Evolutionary conservation across 2,329 filamentous ascomycete genomes (phyloP).

Genomic region (Annulohypoxylon truncatum): DNA sequence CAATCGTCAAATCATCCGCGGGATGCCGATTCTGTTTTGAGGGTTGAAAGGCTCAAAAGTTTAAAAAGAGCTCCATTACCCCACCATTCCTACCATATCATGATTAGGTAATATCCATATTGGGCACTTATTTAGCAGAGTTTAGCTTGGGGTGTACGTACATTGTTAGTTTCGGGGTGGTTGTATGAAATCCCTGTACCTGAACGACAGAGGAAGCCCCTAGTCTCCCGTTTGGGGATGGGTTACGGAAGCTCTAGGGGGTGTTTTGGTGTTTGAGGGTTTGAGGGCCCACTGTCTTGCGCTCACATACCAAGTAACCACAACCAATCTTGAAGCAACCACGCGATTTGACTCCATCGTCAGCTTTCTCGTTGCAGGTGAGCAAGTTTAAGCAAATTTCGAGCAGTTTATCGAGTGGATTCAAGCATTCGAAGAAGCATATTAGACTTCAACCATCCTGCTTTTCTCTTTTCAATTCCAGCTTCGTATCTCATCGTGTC

Average conservation of each 20-base stretch:
- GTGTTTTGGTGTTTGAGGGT: neutral
- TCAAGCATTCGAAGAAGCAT: slow-evolving; percentile 2
- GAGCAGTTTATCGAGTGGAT: slow-evolving; percentile 2
- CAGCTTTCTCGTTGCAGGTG: slow-evolving; percentile 41
- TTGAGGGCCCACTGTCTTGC: slow-evolving; percentile 11
- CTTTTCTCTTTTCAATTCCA: neutral
- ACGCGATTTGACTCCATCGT: slow-evolving; percentile 34
- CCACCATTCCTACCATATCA: slow-evolving; percentile 5
- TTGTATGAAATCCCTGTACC: neutral
- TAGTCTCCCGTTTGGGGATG: slow-evolving; percentile 16
- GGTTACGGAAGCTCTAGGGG: slow-evolving; percentile 18
- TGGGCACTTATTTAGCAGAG: neutral
- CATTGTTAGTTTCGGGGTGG: slow-evolving; percentile 7
- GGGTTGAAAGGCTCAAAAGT: slow-evolving; percentile 30
- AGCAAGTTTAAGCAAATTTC: slow-evolving; percentile 59
- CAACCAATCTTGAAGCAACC: slow-evolving; percentile 5
- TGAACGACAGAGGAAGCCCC: slow-evolving; percentile 20
- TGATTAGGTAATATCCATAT: slow-evolving; percentile 8
- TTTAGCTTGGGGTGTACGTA: neutral
- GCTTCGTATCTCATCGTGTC: neutral
- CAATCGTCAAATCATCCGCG: slow-evolving; percentile 15
- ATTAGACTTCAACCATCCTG: neutral
- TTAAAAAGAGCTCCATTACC: slow-evolving; percentile 11
- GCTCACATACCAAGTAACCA: slow-evolving; percentile 4
- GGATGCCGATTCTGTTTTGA: slow-evolving; percentile 26